These are phyloP conservation scores for Polytrichum commune DNA, from an alignment of 225 moss, liverwort and hornwort genomes.

Conservation along the genomic window DNA sequence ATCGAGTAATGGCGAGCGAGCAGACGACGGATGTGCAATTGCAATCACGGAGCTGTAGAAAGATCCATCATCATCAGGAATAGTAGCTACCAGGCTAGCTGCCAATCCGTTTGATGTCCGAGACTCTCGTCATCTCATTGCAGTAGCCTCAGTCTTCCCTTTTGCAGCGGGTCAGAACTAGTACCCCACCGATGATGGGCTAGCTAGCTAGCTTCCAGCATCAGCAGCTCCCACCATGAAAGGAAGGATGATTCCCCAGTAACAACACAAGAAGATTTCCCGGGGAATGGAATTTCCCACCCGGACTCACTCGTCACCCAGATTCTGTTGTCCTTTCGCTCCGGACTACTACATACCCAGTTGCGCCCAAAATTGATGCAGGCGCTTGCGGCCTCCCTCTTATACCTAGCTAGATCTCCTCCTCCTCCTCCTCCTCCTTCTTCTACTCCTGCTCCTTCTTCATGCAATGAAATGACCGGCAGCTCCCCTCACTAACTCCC, in stretches of 20 bases:
- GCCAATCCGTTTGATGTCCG: conserved; percentile 1
- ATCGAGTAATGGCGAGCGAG: background rate
- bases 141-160: background rate
- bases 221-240: background rate
- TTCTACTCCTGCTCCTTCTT: background rate
- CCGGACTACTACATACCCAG: background rate
- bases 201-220: background rate
- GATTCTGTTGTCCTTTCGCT: conserved; percentile 6
- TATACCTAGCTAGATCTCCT: conserved; percentile 32
- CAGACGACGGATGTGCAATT: background rate
- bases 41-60: background rate
- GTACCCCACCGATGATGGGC: background rate
- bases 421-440: conserved; percentile 3
- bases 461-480: too few relatives aligned
- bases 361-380: conserved; percentile 18
- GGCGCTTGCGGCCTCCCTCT: conserved; percentile 19
- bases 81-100: background rate
- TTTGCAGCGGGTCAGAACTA: background rate
- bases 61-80: background rate
- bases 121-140: background rate
- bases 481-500: too few relatives aligned
- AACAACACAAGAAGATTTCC: background rate
- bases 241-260: background rate
- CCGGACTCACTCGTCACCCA: too few relatives aligned
- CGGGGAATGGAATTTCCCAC: too few relatives aligned